Conservation (phyloP, 345 rosid genomes). For the Lepidium africanum region DNA sequence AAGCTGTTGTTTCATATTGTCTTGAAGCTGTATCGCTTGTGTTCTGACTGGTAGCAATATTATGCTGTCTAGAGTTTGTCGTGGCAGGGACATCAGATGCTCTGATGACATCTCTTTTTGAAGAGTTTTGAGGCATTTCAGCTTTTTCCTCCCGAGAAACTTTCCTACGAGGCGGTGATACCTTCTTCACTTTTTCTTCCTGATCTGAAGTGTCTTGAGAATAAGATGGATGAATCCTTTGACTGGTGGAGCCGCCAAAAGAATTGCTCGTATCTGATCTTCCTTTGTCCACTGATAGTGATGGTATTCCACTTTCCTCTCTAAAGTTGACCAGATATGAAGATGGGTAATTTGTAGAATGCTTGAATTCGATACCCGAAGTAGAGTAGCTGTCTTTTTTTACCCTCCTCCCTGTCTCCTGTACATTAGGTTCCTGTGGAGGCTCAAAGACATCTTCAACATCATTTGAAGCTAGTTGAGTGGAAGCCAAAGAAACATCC, state of each 20-base stretch:
- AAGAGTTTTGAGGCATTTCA: constrained; percentile 47
- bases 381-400: constrained; percentile 54
- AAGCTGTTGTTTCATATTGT: constrained; percentile 8
- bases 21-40: constrained; percentile 37
- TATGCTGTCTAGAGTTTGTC: constrained; percentile 38
- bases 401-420: constrained; percentile 37
- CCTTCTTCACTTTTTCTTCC: constrained; percentile 77
- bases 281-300: constrained; percentile 50
- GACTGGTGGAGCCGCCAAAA: constrained; percentile 44
- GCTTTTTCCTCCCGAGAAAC: constrained; percentile 63
- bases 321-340: constrained; percentile 36
- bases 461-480: constrained; percentile 34
- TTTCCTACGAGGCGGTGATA: constrained; percentile 81
- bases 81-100: constrained; percentile 39
- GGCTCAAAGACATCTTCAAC: constrained; percentile 49
- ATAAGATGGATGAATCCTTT: constrained; percentile 35
- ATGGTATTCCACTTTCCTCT: constrained; percentile 49
- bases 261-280: constrained; percentile 42
- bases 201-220: constrained; percentile 46
- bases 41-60: constrained; percentile 26
- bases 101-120: constrained; percentile 39
- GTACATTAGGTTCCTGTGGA: constrained; percentile 43
- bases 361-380: constrained; percentile 40
- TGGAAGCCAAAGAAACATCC: constrained; percentile 49
- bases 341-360: constrained; percentile 38